These are phyloP conservation scores for Phialophora chinensis DNA, from an alignment of 2,329 filamentous ascomycete genomes.

Conservation along the genomic window DNA sequence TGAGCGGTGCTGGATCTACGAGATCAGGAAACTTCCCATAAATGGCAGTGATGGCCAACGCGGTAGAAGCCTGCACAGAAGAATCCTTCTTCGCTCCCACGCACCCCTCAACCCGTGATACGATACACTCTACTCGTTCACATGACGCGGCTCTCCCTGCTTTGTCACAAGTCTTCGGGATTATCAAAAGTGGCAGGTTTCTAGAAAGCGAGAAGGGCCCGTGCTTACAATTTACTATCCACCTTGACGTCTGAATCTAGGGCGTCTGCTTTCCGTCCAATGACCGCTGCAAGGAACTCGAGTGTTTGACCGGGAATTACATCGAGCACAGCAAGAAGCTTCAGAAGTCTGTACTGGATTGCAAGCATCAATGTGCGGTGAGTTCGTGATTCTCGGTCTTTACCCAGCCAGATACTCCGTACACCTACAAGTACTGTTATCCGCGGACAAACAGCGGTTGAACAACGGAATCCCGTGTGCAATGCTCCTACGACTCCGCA, in stretches of 20 bases:
- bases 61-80: background rate
- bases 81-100: constrained; percentile 1
- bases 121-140: background rate
- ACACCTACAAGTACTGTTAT: too few relatives aligned
- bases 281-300: background rate
- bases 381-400: background rate
- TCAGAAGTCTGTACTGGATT: background rate
- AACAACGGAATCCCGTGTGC: background rate
- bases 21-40: background rate
- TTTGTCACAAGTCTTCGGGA: background rate
- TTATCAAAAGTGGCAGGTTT: constrained; percentile 4
- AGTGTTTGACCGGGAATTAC: background rate
- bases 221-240: background rate
- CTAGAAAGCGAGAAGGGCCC: background rate
- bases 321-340: background rate
- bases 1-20: background rate
- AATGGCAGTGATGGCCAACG: background rate
- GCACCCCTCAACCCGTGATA: background rate
- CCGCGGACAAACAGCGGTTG: background rate
- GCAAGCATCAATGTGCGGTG: background rate
- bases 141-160: background rate
- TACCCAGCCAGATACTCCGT: too few relatives aligned
- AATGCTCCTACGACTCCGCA: background rate
- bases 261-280: background rate
- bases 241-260: background rate